Evolutionary conservation across 805 yeast species (phyloP).

Genomic region (Starmerella cellae): DNA sequence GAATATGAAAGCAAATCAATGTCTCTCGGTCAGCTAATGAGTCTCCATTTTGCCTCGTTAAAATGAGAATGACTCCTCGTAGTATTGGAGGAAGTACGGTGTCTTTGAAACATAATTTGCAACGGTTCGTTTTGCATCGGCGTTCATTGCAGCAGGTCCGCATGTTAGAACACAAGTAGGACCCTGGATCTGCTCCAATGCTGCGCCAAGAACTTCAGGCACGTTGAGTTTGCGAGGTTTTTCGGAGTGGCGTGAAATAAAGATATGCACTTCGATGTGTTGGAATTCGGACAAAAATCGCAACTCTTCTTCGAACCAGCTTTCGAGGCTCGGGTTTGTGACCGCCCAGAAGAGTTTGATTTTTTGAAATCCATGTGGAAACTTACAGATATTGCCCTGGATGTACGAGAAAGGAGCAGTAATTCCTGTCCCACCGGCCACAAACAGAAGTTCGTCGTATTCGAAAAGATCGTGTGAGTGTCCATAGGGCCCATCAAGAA

Average conservation of each 20-base stretch:
- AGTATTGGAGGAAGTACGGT: slow-evolving; percentile 45
- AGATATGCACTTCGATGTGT: slow-evolving; percentile 12
- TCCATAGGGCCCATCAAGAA: slow-evolving; percentile 63
- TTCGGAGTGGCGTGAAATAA: slow-evolving; percentile 6
- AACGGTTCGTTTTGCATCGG: slow-evolving; percentile 39
- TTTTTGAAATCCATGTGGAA: slow-evolving; percentile 23
- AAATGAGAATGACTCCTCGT: slow-evolving; percentile 36
- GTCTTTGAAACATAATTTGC: slow-evolving; percentile 31
- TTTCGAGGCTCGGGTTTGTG: slow-evolving; percentile 2
- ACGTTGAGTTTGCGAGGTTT: slow-evolving; percentile 14
- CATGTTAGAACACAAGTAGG: slow-evolving; percentile 45
- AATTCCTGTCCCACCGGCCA: slow-evolving; percentile 68
- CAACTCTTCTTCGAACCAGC: slow-evolving; percentile 38
- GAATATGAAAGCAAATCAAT: no score
- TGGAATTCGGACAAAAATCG: slow-evolving; percentile 20
- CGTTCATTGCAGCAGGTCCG: slow-evolving; percentile 51
- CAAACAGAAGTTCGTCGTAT: slow-evolving; percentile 42
- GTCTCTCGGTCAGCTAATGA: no score
- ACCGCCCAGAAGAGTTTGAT: slow-evolving; percentile 15
- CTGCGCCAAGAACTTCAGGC: slow-evolving; percentile 27
- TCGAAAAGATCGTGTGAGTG: slow-evolving; percentile 35
- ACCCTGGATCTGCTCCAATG: slow-evolving; percentile 30
- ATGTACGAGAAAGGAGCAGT: slow-evolving; percentile 31
- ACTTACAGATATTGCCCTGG: slow-evolving; percentile 24
- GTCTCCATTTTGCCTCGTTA: no score